Evolutionary conservation across 2,329 filamentous ascomycete species (phyloP), one percentile per base, ranked within the genome.

Genomic region (Hymenoscyphus fructigenus): DNA sequence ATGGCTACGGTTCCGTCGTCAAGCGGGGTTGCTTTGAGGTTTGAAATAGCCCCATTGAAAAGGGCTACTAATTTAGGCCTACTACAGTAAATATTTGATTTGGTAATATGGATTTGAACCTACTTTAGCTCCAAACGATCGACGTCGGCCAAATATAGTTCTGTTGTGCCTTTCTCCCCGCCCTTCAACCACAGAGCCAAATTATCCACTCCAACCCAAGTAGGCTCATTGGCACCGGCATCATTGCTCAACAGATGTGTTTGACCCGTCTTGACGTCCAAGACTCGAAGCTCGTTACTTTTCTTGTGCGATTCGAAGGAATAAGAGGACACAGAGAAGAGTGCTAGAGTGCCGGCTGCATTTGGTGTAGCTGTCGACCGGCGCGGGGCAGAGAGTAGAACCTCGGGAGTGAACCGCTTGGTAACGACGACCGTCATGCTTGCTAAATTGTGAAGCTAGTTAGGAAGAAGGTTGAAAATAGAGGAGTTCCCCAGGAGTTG

Each of bases 241-340:
- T 91, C 86, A 61, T 89, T 84, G 57, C 86, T 89, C 12, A 96
- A 80, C 14, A 88, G 77, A 3, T 82, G 85, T 3, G 88, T 88
- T 60, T 89, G 82, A 38, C 89, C 88, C 7, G 84, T 86, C 57
- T 83, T 79, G 65, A 93, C 82, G 70, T 94, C 87, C 50, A 97
- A 79, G 29, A 94, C 77, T 20, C 88, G 85, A 70, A 90, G 88
- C 78, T 93, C 88, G 66, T 81, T 83, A 5, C 83, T 85, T 74
- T 89, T 90, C 57, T 83, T 82, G 75, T 96, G 92, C 0, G 85
- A 83, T 47, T 90, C 82, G 76, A 97, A 97, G 5, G 88, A 93
- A 77, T 96, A 97, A 1, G 88, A 87, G 0, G 90, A 91, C 17
- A 88, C 85, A 53, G 86, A 87, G 74, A 89, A 92, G 32, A 93